Percentiles rank a stretch among this genome's conserved stretches.
phyloP scores from a whole-genome alignment of 2,329 filamentous ascomycete genomes.

The Alternaria longipes region DNA sequence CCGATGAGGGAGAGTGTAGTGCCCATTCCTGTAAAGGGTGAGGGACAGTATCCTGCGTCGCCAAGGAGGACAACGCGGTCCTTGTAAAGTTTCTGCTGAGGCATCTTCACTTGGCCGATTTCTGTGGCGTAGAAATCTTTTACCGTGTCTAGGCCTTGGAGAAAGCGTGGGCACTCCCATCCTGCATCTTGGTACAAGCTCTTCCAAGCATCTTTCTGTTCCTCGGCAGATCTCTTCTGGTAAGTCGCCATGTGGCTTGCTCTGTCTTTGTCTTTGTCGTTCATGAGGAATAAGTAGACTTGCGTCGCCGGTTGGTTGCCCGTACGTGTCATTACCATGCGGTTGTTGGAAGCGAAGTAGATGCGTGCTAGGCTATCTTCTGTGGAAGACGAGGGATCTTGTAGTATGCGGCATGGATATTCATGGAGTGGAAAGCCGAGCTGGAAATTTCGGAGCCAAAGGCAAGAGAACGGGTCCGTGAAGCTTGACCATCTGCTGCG shows the following conservation, averaged over 20 bases:
- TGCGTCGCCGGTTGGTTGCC: slow-evolving; percentile 31
- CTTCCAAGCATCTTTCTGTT: slow-evolving; percentile 52
- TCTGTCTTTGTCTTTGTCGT: slow-evolving; percentile 5
- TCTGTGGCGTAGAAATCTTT: slow-evolving; percentile 60
- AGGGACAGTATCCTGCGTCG: slow-evolving; percentile 57
- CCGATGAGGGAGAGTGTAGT: slow-evolving; percentile 49
- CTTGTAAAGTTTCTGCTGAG: slow-evolving; percentile 48
- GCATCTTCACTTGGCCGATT: slow-evolving; percentile 57
- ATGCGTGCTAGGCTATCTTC: slow-evolving; percentile 27
- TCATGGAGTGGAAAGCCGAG: slow-evolving; percentile 25
- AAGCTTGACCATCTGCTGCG: slow-evolving; percentile 39
- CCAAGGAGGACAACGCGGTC: slow-evolving; percentile 63
- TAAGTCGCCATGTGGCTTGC: slow-evolving; percentile 7
- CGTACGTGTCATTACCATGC: slow-evolving; percentile 31
- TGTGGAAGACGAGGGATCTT: slow-evolving; percentile 28
- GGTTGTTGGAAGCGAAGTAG: slow-evolving; percentile 17
- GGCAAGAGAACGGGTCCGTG: slow-evolving; percentile 30
- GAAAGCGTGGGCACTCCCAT: slow-evolving; percentile 56
- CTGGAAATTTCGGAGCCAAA: slow-evolving; percentile 28
- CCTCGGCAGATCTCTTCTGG: slow-evolving; percentile 44
- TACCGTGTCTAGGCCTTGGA: slow-evolving; percentile 51
- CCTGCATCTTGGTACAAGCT: slow-evolving; percentile 51
- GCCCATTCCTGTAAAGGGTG: slow-evolving; percentile 35
- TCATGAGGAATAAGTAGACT: slow-evolving; percentile 35
- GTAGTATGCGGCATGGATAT: slow-evolving; percentile 37